Evolutionary conservation across 371 early-diverging fungal species (phyloP), one percentile per base, ranked within the genome.

Genomic region (Nematocida sp.): DNA sequence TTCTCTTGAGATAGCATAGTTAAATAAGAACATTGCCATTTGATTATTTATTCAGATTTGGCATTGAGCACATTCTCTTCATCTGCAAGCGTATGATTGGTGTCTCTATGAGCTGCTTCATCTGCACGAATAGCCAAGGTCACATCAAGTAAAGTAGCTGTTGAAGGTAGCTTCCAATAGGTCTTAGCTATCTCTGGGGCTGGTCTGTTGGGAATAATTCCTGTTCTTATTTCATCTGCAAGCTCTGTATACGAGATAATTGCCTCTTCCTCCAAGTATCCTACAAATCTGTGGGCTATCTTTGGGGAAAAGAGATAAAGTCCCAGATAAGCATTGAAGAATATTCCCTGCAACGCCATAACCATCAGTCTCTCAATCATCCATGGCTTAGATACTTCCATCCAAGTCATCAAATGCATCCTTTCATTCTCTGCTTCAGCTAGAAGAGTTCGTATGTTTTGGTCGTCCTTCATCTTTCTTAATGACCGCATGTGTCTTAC

Each of bases 81-180:
- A 40, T 78, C 54, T 0, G 80, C 78, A 13, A 80, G 43, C 4
- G 31, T 41, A 47, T 82, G 94, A 85, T 95, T 95, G 11, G 90
- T 88, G 64, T 94, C 92, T 65, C 93, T 86, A 77, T 95, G 95
- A n/a, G 41, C 55, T 25, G 80, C 90, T 79, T 95, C 96, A 77
- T 95, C 96, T 2, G 92, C 88, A n/a, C 95, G 85, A 9, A 95
- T 88, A 29, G 92, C 93, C 21, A 90, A 79, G n/a, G 92, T 90
- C 5, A 93, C 90, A 61, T 95, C 94, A 17, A 89, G 85, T 46
- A 95, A 78, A 1, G 88, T 89, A 1, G 96, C 91, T 15, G 85
- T 77, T 0, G 88, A 85, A 13, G 85, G 85, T 34, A 95, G 82
- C 46, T 90, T 87, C 89, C 92, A 95, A 78, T 95, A 95, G 38